Conservation (phyloP, 164 flowering plant species). For the Umbilicus rupestris region DNA sequence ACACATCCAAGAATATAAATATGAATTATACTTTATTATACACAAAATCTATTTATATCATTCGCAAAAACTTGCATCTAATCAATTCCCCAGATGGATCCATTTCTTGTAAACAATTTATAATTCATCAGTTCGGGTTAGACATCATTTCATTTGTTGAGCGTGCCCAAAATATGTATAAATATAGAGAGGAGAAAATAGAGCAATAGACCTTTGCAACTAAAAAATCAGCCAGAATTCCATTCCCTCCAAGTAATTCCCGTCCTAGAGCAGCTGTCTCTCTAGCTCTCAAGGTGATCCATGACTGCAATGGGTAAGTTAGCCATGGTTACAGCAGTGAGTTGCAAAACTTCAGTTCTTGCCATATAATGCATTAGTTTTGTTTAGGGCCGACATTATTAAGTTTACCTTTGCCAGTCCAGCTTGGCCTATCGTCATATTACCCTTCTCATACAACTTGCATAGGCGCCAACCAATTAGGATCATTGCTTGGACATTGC, state of each 20-base stretch:
- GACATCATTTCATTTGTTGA: background rate
- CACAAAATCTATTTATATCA: too few relatives aligned
- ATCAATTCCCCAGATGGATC: too few relatives aligned
- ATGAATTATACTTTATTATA: too few relatives aligned
- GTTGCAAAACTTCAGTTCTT: background rate
- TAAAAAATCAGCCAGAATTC: constrained; percentile 76
- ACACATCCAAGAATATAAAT: background rate
- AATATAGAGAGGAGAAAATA: background rate
- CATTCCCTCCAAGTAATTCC: constrained; percentile 96
- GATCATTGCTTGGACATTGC: constrained; percentile 82
- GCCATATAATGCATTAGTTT: background rate
- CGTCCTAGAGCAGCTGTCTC: constrained; percentile 80
- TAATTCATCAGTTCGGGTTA: background rate
- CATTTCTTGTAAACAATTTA: too few relatives aligned
- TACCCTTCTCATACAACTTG: constrained; percentile 75
- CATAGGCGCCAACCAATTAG: constrained; percentile 97
- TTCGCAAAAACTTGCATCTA: background rate
- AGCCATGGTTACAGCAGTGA: constrained; percentile 1
- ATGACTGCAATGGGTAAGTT: constrained; percentile 39
- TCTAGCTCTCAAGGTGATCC: constrained; percentile 75
- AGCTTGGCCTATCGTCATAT: constrained; percentile 93
- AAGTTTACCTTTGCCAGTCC: constrained; percentile 81
- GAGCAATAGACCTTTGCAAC: constrained; percentile 67
- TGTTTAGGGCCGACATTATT: background rate
- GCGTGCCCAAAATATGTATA: background rate